Conservation (phyloP, 1,284 basidiomycete species). For the Cryptococcus sp. region DNA sequence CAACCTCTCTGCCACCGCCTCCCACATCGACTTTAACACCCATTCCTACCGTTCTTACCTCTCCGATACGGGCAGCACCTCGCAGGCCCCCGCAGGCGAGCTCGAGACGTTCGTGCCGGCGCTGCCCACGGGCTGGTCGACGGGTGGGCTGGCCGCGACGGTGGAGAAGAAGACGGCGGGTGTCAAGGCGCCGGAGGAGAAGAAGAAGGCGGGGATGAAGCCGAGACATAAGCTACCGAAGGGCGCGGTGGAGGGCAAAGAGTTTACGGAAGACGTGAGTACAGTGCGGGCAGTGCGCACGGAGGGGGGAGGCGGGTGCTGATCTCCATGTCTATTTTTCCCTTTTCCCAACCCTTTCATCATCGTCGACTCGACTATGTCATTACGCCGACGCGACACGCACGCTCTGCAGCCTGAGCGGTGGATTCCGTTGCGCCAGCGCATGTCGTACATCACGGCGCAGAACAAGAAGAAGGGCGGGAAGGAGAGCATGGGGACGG, state of each 20-base stretch:
- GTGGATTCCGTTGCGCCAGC: slow-evolving; percentile 46
- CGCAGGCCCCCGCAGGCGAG: slow-evolving; percentile 27
- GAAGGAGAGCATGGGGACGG: slow-evolving; percentile 40
- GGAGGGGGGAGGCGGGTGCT: not conserved
- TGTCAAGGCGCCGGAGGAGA: slow-evolving; percentile 13
- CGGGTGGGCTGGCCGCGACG: slow-evolving; percentile 14
- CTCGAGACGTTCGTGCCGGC: slow-evolving; percentile 40
- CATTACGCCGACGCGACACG: too few relatives aligned
- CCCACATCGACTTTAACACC: slow-evolving; percentile 74
- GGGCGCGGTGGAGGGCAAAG: slow-evolving; percentile 36
- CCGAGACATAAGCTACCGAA: slow-evolving; percentile 46
- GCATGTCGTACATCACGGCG: slow-evolving; percentile 34
- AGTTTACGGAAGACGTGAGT: slow-evolving; percentile 47
- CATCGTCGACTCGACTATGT: not conserved
- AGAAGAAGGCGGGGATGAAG: slow-evolving; percentile 19
- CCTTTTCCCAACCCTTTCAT: not conserved
- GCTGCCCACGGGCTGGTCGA: slow-evolving; percentile 42
- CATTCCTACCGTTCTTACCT: slow-evolving; percentile 59
- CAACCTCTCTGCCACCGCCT: slow-evolving; percentile 72
- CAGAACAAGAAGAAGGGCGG: slow-evolving; percentile 37
- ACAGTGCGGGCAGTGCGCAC: not conserved
- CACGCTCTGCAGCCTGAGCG: slow-evolving; percentile 51
- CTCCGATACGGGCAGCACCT: slow-evolving; percentile 17
- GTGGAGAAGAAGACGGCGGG: slow-evolving; percentile 18
- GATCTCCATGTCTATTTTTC: not conserved